A percentile compares a stretch with the other conserved stretches of the same genome.
Conservation (phyloP, 2,329 filamentous ascomycete genomes). For the Cytospora leucostoma region DNA sequence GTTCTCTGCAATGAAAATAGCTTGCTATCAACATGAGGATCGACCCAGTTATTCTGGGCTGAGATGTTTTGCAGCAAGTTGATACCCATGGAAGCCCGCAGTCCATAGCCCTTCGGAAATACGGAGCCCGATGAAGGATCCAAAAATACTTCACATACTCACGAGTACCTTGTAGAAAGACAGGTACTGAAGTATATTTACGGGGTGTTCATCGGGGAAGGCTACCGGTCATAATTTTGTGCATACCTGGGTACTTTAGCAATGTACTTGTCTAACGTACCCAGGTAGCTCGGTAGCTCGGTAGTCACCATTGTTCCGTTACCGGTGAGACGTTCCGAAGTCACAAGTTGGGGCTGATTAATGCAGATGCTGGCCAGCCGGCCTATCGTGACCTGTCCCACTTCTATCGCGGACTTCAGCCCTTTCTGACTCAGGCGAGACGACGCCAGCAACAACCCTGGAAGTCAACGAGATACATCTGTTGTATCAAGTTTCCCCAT, state of each 20-base stretch:
- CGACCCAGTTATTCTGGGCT: conserved; percentile 10
- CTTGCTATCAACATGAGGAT: background rate
- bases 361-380: background rate
- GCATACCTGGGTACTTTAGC: background rate
- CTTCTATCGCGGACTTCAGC: background rate
- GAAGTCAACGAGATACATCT: background rate
- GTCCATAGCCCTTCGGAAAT: conserved; percentile 10
- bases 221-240: conserved; percentile 14
- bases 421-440: background rate
- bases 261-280: too few species aligned
- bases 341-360: background rate
- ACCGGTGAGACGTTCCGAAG: background rate
- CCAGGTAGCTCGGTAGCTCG: too few species aligned
- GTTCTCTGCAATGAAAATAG: background rate
- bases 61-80: conserved; percentile 19
- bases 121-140: conserved; percentile 10
- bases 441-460: background rate
- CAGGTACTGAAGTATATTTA: background rate
- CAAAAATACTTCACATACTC: background rate
- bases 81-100: conserved; percentile 3
- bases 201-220: conserved; percentile 18
- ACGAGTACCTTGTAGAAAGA: background rate
- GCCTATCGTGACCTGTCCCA: background rate
- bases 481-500: background rate
- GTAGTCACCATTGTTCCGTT: background rate